phyloP scores from a whole-genome alignment of 169 alveolate genomes.

The Amoebophrya sp. region DNA sequence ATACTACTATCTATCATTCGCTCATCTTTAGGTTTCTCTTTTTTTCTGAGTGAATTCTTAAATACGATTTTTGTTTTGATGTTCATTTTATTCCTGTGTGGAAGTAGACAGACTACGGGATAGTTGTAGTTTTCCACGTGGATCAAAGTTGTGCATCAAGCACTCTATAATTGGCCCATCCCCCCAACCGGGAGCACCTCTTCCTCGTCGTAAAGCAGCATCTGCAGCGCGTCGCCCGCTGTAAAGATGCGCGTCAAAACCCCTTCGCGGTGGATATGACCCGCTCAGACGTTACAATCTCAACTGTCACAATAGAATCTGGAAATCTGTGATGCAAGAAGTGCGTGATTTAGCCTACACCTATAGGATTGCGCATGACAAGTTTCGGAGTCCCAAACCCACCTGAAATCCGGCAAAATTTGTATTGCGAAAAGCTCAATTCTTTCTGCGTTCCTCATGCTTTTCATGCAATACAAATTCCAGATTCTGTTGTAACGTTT shows the following conservation, averaged over 20 bases:
- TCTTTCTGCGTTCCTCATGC: background rate
- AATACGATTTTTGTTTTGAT: too few relatives aligned
- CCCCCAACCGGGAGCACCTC: too few relatives aligned
- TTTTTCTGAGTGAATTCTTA: too few relatives aligned
- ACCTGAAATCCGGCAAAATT: background rate
- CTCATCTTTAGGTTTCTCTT: too few relatives aligned
- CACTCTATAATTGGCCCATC: too few relatives aligned
- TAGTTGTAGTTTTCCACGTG: too few relatives aligned
- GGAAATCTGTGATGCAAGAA: background rate
- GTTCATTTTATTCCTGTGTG: too few relatives aligned
- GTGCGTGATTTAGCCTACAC: background rate
- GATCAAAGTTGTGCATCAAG: too few relatives aligned
- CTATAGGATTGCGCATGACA: background rate
- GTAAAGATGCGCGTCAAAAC: background rate
- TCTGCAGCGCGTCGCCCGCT: background rate
- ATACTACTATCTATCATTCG: too few relatives aligned
- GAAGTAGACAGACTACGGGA: too few relatives aligned
- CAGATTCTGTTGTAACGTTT: too few relatives aligned
- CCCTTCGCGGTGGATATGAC: background rate
- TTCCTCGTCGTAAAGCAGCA: background rate
- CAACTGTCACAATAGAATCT: background rate
- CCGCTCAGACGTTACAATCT: background rate
- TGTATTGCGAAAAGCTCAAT: background rate
- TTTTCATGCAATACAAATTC: too few relatives aligned
- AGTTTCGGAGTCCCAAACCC: background rate